Base-by-base conservation (phyloP, 176 grass and related monocot species). In the Bromus sterilis region DNA sequence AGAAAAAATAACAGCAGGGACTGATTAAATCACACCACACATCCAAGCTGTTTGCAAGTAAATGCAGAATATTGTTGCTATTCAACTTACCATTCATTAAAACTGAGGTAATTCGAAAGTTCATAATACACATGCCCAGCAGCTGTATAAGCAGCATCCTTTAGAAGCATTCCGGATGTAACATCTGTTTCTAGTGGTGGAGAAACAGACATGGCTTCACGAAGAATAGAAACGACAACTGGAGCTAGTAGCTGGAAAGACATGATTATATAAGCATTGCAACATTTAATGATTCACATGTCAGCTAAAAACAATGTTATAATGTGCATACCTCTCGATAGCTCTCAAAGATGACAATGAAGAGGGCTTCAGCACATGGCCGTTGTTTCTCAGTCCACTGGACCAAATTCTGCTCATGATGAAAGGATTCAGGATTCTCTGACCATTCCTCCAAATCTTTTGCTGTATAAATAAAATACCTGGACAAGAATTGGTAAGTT, bases 101-200 rank as follows among this genome's bases (percentile, higher is more conserved):
- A 95, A 80, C 85, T 91, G 78, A 99, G 87, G 80, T 89, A 95
- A 78, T 86, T 99, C 33, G 96, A 99, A 85, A 99, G 93, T 80
- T 99, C 96, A 88, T 99, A 99, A 79, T 95, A 99, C 62, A 95
- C 96, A 83, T 99, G 96, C 18, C 96, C 93, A 26, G 90, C 92
- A 34, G 91, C 91, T 80, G 89, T 99, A 91, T 99, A 99, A 46
- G 91, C 78, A 59, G 96, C 93, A 90, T 99, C 96, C 94, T 99
- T 99, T 29, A 99, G 89, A 80, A 99, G 96, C 96, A 99, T 99
- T 83, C 90, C 88, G 46, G 90, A 21, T 63, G 93, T 95, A 83
- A 99, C 61, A 76, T 93, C 85, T 33, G 82, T 99, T 86, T 99
- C 96, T 66, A 93, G 65, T 78, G 93, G 96, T 68, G 91, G 89